Conservation (phyloP, 2,329 filamentous ascomycete genomes). For the Thielaviopsis populi region DNA sequence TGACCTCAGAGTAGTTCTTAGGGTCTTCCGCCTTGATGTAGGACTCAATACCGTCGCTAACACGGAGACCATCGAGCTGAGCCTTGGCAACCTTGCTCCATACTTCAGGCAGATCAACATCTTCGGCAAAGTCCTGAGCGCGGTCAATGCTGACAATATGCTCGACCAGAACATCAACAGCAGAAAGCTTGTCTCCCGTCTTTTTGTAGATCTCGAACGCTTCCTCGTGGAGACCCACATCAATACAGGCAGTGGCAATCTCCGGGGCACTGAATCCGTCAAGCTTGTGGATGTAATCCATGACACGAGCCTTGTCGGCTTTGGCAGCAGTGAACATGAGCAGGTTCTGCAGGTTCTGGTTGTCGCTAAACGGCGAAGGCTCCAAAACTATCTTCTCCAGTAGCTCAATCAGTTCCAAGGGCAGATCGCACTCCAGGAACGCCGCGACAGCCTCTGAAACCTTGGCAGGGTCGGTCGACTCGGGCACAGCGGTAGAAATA, state of each 20-base stretch:
- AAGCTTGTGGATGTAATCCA: slow-evolving; percentile 90
- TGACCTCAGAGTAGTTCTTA: slow-evolving; percentile 87
- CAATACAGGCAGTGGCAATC: slow-evolving; percentile 83
- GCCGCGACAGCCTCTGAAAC: slow-evolving; percentile 88
- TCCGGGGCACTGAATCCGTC: slow-evolving; percentile 83
- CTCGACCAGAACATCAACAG: slow-evolving; percentile 84
- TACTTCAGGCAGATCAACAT: slow-evolving; percentile 83
- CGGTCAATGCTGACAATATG: slow-evolving; percentile 96
- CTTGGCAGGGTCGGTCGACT: slow-evolving; percentile 83
- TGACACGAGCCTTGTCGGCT: slow-evolving; percentile 85
- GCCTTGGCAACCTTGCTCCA: slow-evolving; percentile 99
- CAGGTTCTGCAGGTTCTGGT: slow-evolving; percentile 88
- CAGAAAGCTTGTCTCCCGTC: slow-evolving; percentile 72
- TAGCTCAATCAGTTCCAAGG: slow-evolving; percentile 87
- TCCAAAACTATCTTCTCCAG: slow-evolving; percentile 99
- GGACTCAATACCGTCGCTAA: slow-evolving; percentile 85
- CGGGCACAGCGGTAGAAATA: slow-evolving; percentile 84
- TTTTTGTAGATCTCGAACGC: slow-evolving; percentile 99
- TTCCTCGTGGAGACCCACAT: slow-evolving; percentile 89
- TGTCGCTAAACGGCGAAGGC: slow-evolving; percentile 97
- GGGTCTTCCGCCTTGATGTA: slow-evolving; percentile 93
- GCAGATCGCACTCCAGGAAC: slow-evolving; percentile 81
- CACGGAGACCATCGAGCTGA: slow-evolving; percentile 85
- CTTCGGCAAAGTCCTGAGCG: slow-evolving; percentile 87
- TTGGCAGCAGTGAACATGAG: slow-evolving; percentile 94